A percentile compares a stretch with the other conserved stretches of the same genome.
These are phyloP conservation scores for Acacia crassicarpa DNA, from an alignment of 306 rosid genomes.

Conservation along the genomic window DNA sequence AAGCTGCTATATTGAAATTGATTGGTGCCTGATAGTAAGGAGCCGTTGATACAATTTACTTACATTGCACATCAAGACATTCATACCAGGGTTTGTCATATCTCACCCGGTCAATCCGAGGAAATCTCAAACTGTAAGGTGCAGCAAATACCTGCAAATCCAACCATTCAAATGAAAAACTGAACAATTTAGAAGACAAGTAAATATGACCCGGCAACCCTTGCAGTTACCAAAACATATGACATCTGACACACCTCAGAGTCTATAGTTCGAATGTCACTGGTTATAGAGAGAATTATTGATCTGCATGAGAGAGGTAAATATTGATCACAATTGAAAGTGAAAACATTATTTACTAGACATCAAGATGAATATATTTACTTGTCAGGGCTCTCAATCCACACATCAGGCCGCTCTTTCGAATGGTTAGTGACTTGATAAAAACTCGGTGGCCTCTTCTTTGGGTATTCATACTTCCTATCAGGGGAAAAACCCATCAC, in stretches of 20 bases:
- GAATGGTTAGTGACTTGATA: conserved; percentile 90
- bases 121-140: conserved; percentile 93
- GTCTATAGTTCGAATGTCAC: conserved; percentile 91
- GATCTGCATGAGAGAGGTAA: conserved; percentile 43
- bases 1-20: not conserved
- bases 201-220: conserved; percentile 19
- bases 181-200: conserved; percentile 22
- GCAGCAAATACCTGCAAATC: conserved; percentile 78
- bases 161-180: conserved; percentile 31
- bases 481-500: conserved; percentile 18
- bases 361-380: conserved; percentile 34
- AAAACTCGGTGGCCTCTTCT: conserved; percentile 79
- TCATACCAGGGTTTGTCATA: conserved; percentile 95
- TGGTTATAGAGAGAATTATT: conserved; percentile 61
- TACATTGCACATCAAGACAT: conserved; percentile 94
- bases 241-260: conserved; percentile 69
- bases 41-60: conserved; percentile 38
- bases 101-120: conserved; percentile 90
- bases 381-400: conserved; percentile 98
- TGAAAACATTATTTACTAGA: not conserved
- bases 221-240: conserved; percentile 19
- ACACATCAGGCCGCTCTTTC: conserved; percentile 96
- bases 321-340: conserved; percentile 18
- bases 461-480: conserved; percentile 87
- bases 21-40: not conserved